Base-by-base conservation (phyloP, 192 early-diverging fungal species). In the Coemansia reversa region DNA sequence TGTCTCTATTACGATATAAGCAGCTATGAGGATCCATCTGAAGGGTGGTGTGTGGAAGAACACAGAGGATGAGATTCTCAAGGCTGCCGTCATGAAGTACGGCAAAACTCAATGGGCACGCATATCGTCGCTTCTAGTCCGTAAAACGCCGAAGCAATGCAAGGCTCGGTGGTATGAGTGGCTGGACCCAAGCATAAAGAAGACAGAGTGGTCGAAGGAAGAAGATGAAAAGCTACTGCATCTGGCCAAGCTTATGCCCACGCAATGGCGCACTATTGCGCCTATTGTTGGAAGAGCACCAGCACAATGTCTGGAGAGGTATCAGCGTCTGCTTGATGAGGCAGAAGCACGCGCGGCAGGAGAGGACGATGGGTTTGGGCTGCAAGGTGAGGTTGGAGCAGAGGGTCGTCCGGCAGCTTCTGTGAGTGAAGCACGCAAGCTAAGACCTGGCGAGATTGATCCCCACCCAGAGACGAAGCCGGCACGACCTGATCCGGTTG, bases 101-200 rank as follows among this genome's bases (percentile, higher is more conserved):
- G 97, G 97, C 68, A 98, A 97, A 74, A 99, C 97, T 78, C 97
- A 98, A 69, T 99, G 97, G 97, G 91, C 94, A 2, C 91, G 95
- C 63, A 97, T 99, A 55, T 94, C 96, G 52, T 98, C 95, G 6
- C 84, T 99, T 28, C 83, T 99, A 23, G 93, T 92, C 7, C 82
- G 95, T 70, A 97, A 98, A 63, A 92, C 94, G 20, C 94, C 95
- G 35, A 99, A 96, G 80, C 95, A 99, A 77, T 99, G 97, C 83
- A 99, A 99, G 84, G 94, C 97, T 9, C 83, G 97, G 65, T 99
- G 97, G 97, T 95, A 87, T 72, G 97, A 99, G 83, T 99, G 97
- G 97, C 85, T 99, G 18, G 97, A 98, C 82, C 95, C 97, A 5
- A 92, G 92, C 57, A 98, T 98, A 82, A 96, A 95, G 72, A 98